Conservation (phyloP, 2,329 filamentous ascomycete genomes). For the Talaromyces rugulosus region DNA sequence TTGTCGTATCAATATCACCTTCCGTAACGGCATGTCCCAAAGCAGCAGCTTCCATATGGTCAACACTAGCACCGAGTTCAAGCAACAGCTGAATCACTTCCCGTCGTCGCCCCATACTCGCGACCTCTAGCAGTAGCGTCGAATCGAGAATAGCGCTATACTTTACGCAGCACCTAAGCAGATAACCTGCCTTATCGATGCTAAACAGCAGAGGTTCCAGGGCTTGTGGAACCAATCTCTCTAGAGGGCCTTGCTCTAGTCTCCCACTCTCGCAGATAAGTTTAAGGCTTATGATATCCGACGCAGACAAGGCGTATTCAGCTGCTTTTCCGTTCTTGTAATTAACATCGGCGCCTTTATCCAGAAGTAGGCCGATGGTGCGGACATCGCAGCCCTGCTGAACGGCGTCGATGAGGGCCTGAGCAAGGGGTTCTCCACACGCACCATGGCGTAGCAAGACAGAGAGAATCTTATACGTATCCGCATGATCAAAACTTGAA, state of each 20-base stretch:
- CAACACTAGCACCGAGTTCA: background rate
- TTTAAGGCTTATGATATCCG: background rate
- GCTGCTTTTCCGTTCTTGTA: background rate
- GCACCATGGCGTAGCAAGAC: background rate
- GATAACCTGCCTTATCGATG: background rate
- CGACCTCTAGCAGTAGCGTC: background rate
- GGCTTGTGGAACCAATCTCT: background rate
- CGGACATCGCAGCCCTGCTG: background rate
- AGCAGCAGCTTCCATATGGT: constrained; percentile 1
- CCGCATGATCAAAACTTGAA: background rate
- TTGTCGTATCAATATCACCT: constrained; percentile 1
- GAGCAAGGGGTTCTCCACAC: background rate
- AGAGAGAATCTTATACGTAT: background rate
- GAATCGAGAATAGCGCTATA: background rate
- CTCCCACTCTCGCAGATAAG: background rate
- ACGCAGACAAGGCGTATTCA: background rate
- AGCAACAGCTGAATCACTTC: background rate
- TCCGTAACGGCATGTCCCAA: background rate
- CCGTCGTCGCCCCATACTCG: background rate
- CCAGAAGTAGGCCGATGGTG: background rate
- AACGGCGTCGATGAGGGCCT: background rate
- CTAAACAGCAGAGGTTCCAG: background rate
- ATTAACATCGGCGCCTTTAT: background rate
- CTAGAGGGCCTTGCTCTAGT: background rate
- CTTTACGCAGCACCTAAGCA: background rate